Conservation (phyloP, 2,329 filamentous ascomycete genomes). For the Exserohilum turcica region DNA sequence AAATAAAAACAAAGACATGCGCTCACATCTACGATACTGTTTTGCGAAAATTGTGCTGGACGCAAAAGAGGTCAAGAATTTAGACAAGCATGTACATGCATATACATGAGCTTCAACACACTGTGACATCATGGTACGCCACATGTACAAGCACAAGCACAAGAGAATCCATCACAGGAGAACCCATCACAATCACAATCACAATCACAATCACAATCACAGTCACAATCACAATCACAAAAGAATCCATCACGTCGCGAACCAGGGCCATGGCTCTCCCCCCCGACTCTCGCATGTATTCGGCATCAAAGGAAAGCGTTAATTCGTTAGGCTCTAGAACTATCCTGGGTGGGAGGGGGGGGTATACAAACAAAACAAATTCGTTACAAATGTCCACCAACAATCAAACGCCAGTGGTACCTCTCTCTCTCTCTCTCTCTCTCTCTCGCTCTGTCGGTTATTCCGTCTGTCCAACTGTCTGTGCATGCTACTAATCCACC, state of each 20-base stretch:
- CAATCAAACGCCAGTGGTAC: not conserved
- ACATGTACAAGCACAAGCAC: too few species aligned
- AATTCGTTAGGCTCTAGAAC: conserved; percentile 12
- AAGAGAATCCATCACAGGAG: not conserved
- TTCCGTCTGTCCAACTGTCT: too few species aligned
- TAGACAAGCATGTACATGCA: not conserved
- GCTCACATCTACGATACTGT: not conserved
- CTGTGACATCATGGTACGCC: not conserved
- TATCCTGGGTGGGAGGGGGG: conserved; percentile 4
- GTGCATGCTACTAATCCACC: not conserved
- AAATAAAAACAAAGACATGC: not conserved
- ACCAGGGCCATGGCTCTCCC: not conserved
- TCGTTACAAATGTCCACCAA: conserved; percentile 3
- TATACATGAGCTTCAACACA: not conserved
- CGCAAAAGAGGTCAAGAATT: not conserved
- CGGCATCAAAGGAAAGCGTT: conserved; percentile 5
- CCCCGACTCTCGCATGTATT: not conserved
- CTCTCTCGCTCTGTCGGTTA: too few species aligned
- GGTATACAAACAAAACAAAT: conserved; percentile 11
- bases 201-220: not conserved
- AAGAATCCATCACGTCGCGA: too few species aligned
- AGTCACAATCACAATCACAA: too few species aligned
- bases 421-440: not conserved
- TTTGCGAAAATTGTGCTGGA: not conserved
- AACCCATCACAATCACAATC: not conserved